Evolutionary conservation across 2,329 filamentous ascomycete species (phyloP).

Genomic region (Davidsoniella virescens): DNA sequence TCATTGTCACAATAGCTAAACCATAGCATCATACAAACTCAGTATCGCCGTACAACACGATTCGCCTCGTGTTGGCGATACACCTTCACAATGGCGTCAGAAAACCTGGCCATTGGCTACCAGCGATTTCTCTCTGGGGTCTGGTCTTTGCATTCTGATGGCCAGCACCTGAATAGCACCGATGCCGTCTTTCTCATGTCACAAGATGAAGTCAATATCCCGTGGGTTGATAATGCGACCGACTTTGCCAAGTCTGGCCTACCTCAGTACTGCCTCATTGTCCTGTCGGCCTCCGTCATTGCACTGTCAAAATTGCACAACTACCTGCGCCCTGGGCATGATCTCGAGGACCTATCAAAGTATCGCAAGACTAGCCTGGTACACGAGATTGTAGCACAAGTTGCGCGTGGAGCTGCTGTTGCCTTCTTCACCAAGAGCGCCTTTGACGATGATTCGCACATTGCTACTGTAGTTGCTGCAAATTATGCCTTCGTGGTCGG

Average conservation of each 20-base stretch:
- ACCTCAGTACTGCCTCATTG: constrained; percentile 6
- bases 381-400: constrained; percentile 29
- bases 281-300: constrained; percentile 3
- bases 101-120: background rate
- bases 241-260: constrained; percentile 1
- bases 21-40: too few species aligned
- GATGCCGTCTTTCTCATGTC: background rate
- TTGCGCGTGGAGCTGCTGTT: constrained; percentile 23
- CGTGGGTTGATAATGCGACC: constrained; percentile 7
- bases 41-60: too few species aligned
- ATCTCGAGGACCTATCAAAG: constrained; percentile 7
- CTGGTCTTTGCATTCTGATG: constrained; percentile 1
- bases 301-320: background rate
- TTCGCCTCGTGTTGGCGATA: background rate
- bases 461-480: constrained; percentile 22
- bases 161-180: background rate
- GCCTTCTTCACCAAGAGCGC: constrained; percentile 25
- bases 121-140: constrained; percentile 8
- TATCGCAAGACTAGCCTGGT: constrained; percentile 7
- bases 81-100: background rate
- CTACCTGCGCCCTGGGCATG: background rate
- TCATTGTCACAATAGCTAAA: too few species aligned
- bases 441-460: constrained; percentile 20
- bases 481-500: constrained; percentile 29
- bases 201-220: constrained; percentile 4